These are phyloP conservation scores for Talaromyces marneffei DNA, from an alignment of 2,329 filamentous ascomycete species.

Conservation along the genomic window DNA sequence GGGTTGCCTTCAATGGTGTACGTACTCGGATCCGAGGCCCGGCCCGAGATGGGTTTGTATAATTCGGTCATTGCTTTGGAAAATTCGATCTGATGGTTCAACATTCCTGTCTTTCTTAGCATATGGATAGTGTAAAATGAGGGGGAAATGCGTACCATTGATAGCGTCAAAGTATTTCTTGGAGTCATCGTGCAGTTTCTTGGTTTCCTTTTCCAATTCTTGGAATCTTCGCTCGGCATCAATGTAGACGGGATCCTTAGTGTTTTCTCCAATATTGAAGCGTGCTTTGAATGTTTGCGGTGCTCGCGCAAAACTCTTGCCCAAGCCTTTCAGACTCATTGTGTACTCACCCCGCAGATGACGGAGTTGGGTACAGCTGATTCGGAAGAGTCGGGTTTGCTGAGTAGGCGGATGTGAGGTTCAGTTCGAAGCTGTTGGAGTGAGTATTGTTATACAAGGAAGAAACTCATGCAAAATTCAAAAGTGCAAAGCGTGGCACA, in stretches of 20 bases:
- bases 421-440: not conserved
- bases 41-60: conserved; percentile 96
- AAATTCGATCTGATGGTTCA: conserved; percentile 96
- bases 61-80: conserved; percentile 92
- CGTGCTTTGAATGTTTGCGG: conserved; percentile 86
- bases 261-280: conserved; percentile 93
- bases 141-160: conserved; percentile 56
- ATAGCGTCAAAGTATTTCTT: conserved; percentile 97
- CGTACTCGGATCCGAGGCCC: conserved; percentile 86
- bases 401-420: not conserved
- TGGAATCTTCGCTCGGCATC: conserved; percentile 91
- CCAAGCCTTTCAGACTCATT: conserved; percentile 98
- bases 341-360: conserved; percentile 14
- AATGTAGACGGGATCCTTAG: conserved; percentile 89
- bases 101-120: conserved; percentile 59
- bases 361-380: not conserved
- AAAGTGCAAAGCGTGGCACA: not conserved
- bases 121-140: not conserved
- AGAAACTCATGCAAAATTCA: not conserved
- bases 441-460: not conserved
- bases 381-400: not conserved
- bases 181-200: conserved; percentile 93
- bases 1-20: conserved; percentile 77
- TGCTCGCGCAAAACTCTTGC: conserved; percentile 81
- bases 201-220: conserved; percentile 91